phyloP scores from a whole-genome alignment of 2,329 filamentous ascomycete genomes.

The Cladosporium phlei region DNA sequence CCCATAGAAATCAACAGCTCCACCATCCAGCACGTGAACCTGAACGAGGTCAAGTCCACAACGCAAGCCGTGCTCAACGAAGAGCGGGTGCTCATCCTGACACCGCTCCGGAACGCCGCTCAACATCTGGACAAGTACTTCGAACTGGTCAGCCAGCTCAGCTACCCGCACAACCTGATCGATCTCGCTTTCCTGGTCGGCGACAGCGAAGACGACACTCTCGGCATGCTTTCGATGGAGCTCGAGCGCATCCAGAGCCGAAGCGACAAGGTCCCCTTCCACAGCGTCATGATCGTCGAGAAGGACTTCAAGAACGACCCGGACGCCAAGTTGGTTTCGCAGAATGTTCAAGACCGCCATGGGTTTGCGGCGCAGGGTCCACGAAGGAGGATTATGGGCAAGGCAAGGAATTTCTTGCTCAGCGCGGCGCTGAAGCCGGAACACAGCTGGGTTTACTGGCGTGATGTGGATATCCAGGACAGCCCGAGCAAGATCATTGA shows the following conservation, averaged over 20 bases:
- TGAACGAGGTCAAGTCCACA: conserved; percentile 81
- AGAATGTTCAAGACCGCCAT: conserved; percentile 78
- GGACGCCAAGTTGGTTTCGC: conserved; percentile 50
- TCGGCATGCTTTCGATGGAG: conserved; percentile 79
- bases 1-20: conserved; percentile 78
- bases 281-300: conserved; percentile 76
- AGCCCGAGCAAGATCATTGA: conserved; percentile 83
- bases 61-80: conserved; percentile 71
- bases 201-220: conserved; percentile 85
- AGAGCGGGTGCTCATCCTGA: conserved; percentile 86
- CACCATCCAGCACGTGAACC: conserved; percentile 72
- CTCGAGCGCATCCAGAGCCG: conserved; percentile 80
- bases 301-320: conserved; percentile 82
- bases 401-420: conserved; percentile 87
- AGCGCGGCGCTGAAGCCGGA: conserved; percentile 80
- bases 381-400: conserved; percentile 82
- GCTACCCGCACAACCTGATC: conserved; percentile 92
- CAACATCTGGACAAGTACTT: conserved; percentile 83
- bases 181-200: conserved; percentile 92
- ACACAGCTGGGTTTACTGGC: conserved; percentile 98
- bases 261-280: conserved; percentile 73
- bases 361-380: conserved; percentile 83
- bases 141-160: conserved; percentile 81
- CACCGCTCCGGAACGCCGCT: conserved; percentile 85
- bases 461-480: conserved; percentile 93